Base-by-base conservation (phyloP, 1,284 basidiomycete genomes). In the Puccinia novopanici region DNA sequence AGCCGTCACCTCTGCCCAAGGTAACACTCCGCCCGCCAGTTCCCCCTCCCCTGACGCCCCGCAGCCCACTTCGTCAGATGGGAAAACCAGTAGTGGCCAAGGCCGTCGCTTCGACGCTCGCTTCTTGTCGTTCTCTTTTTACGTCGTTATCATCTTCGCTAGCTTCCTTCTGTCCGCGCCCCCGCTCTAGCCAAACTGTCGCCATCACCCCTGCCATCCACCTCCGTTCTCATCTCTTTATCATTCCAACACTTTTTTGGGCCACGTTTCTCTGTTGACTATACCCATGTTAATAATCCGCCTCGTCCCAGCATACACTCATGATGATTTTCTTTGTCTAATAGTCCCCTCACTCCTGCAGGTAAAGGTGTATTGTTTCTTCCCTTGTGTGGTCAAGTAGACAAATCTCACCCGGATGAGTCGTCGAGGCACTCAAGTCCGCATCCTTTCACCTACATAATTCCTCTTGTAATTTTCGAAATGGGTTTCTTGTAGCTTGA, bases 1-100 rank as follows among this genome's bases (percentile, higher is more conserved):
- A 8, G 22, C 55, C 9, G 55, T 57, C 8, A 57, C n/a, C 8
- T 57, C 55, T 9, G 55, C 8, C n/a, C 8, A 57, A 57, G 30
- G 59, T 61, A 61, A 27, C 24, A 30, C 59, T 30, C 59, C 59
- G 19, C 59, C 59, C 15, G 10, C 27, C 59, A 27, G 15, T 12
- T 27, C 8, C 59, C n/a, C 59, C 24, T 5, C 4, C 59, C 59
- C 8, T 15, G 9, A 8, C 15, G 5, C 59, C 59, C 59, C 6
- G 4, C 24, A 13, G 59, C 59, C 34, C 3, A 70, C 67, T 24
- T 45, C 67, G 9, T 24, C 67, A 6, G 67, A 54, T 12, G 68
- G 48, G 54, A 71, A 71, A 71, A 52, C 68, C 24, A 50, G 48
- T 15, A n/a, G n/a, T n/a, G 52, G 68, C 24, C 68, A 71, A 40